Evolutionary conservation across 768 basidiomycete genomes (phyloP), one percentile per base, ranked within the genome.

Genomic region (Kwoniella dejecticola): DNA sequence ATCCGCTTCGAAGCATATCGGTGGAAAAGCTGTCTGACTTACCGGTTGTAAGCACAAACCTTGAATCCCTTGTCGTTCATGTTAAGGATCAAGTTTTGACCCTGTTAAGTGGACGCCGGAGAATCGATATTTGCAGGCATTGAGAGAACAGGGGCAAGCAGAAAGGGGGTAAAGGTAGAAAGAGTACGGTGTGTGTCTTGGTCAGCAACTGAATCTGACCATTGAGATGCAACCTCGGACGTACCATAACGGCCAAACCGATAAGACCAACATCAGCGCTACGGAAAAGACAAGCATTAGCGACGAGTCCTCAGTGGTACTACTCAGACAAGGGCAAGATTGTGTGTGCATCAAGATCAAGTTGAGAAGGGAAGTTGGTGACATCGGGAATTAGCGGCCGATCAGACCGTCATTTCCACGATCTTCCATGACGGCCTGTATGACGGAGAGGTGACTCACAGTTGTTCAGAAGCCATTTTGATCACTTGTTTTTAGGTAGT

Each of bases 31-130:
- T n/a, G n/a, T n/a, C n/a, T n/a, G n/a, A 67, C 74, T 57, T 23
- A 76, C 74, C 96, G 89, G 85, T 99, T 99, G 83, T 89, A 99
- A 12, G 91, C 92, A 69, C 92, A 88, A 73, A 99, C 96, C 67
- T 83, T 92, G 83, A 93, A 99, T 53, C 96, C 96, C 74, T 99
- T 99, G 84, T 99, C 96, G 80, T 96, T 96, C 91, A 96, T 97
- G 84, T 97, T 96, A 72, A 97, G 83, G 80, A 96, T 94, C 78
- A 96, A 80, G 80, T 95, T 96, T 86, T 95, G 93, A 76, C 91
- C 93, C 91, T 93, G 73, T 48, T 56, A 47, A 50, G 38, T 27
- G 33, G 31, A 41, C 26, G 49, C 19, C 30, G 36, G n/a, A 6
- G 30, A n/a, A 40, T 53, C n/a, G n/a, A n/a, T n/a, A n/a, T n/a